Evolutionary conservation across 805 yeast species (phyloP), one percentile per base, ranked within the genome.

Genomic region (Metschnikowia arizonensis): DNA sequence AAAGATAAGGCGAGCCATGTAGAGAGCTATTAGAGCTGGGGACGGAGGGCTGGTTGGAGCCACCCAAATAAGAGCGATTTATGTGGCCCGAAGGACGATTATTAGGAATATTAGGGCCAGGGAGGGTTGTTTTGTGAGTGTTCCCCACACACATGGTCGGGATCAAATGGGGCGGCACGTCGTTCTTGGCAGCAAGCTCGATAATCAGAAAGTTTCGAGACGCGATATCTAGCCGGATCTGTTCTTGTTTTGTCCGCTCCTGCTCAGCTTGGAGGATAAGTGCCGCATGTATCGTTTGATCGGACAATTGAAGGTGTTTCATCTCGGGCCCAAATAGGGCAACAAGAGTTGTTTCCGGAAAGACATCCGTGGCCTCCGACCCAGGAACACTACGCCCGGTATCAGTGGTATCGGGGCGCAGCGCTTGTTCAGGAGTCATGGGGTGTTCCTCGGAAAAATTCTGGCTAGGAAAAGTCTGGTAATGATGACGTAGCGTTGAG

Each of bases 201-300:
- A 90, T 56, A 15, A 89, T 69, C 42, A 83, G 82, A 26, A 84
- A 64, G 18, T 85, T 76, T 45, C 77, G 74, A 33, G 76, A 74
- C 21, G 83, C 70, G 33, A 75, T 66, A 58, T 89, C 96, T 17
- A 83, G 66, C 44, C 74, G 76, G 60, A 85, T 83, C 54, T 72
- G 82, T 53, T 85, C 93, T 61, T 89, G 96, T 52, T 83, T 84
- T 1, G 97, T 84, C 35, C 76, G 73, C 60, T 90, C 97, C 58
- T 85, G 91, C 59, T 88, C 89, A 2, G 79, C 62, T 42, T 81
- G 73, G 25, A 84, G 72, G 28, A 73, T 72, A 30, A 88, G 63
- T 0, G 88, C 82, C 50, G 77, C 79, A 21, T 70, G 61, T 24
- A 82, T 70, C 3, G 88, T 74, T 7, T 72, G 69, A 44, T 83